Conservation (phyloP, 306 rosid species). For the Cucurbita pepo region DNA sequence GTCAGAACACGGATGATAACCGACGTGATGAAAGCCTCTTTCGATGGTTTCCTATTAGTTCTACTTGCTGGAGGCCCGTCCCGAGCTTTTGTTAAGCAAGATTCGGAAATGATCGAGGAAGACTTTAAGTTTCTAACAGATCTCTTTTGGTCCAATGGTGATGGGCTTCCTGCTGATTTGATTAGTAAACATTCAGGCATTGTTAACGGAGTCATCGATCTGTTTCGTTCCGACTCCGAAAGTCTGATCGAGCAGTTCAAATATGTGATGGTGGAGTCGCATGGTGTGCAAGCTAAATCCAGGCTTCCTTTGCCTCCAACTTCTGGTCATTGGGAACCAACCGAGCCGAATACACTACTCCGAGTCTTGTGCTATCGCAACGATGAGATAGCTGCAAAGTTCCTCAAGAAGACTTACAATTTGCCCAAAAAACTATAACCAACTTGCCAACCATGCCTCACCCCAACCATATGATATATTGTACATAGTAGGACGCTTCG, state of each 20-base stretch:
- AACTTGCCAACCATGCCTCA: neutral
- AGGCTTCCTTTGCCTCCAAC: slow-evolving; percentile 72
- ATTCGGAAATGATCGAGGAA: slow-evolving; percentile 53
- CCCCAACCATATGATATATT: neutral
- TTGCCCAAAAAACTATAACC: slow-evolving; percentile 64
- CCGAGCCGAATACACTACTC: slow-evolving; percentile 77
- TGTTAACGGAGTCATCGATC: slow-evolving; percentile 34
- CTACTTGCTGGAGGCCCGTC: slow-evolving; percentile 88
- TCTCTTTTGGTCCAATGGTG: slow-evolving; percentile 93
- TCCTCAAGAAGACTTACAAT: slow-evolving; percentile 78
- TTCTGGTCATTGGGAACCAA: slow-evolving; percentile 61
- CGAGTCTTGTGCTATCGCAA: slow-evolving; percentile 70
- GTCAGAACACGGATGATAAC: slow-evolving; percentile 80
- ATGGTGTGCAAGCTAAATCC: slow-evolving; percentile 50
- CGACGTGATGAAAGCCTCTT: slow-evolving; percentile 72
- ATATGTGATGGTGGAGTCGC: slow-evolving; percentile 21
- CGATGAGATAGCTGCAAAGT: slow-evolving; percentile 79
- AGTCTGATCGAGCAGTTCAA: slow-evolving; percentile 58
- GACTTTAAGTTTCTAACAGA: slow-evolving; percentile 71
- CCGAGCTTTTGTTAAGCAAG: slow-evolving; percentile 52
- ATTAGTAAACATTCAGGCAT: slow-evolving; percentile 45
- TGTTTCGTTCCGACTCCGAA: slow-evolving; percentile 33
- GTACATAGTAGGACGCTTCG: neutral
- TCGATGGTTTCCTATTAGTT: slow-evolving; percentile 70
- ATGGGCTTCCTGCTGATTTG: slow-evolving; percentile 71